Conservation (phyloP, 2,329 filamentous ascomycete species). For the Scedosporium minutisporum region DNA sequence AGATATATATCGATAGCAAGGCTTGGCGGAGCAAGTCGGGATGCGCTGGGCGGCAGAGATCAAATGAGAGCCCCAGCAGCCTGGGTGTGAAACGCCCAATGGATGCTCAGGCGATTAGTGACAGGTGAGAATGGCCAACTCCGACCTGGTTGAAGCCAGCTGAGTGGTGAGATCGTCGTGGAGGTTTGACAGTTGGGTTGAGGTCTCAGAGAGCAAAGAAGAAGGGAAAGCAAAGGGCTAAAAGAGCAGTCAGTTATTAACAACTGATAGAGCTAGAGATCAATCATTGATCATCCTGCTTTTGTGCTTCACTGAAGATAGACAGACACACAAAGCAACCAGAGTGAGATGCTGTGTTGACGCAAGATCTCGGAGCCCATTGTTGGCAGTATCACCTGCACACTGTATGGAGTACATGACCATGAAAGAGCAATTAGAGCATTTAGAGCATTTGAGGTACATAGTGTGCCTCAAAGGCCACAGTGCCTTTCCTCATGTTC, state of each 20-base stretch:
- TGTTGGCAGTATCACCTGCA: too few relatives aligned
- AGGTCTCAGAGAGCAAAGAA: background rate
- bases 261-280: background rate
- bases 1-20: background rate
- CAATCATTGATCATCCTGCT: background rate
- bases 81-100: background rate
- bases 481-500: too few relatives aligned
- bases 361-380: too few relatives aligned
- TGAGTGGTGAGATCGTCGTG: slow-evolving; percentile 1
- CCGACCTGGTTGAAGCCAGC: background rate
- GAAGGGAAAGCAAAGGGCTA: background rate
- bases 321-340: too few relatives aligned
- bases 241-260: background rate
- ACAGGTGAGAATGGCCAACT: background rate
- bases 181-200: slow-evolving; percentile 7
- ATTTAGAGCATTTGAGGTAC: too few relatives aligned
- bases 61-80: background rate
- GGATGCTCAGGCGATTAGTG: background rate
- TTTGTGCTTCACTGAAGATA: too few relatives aligned
- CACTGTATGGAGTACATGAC: too few relatives aligned
- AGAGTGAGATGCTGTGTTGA: too few relatives aligned
- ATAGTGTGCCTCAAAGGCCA: too few relatives aligned
- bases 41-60: background rate
- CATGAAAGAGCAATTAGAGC: too few relatives aligned
- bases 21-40: background rate